Evolutionary conservation across 352 stramenopile genomes (phyloP).

Genomic region (Albugo laibachii): DNA sequence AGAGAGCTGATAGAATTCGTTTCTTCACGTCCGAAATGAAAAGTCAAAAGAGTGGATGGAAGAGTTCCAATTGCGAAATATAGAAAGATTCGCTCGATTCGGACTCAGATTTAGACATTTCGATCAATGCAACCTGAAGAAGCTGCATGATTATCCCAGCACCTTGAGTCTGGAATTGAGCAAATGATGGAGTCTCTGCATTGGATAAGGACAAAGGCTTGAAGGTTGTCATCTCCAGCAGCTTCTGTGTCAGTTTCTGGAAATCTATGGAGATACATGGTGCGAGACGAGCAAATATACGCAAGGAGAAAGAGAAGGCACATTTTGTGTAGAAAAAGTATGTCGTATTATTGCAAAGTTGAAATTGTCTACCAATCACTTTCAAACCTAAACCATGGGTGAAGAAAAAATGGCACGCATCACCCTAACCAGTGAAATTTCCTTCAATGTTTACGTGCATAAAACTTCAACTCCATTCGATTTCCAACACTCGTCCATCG

Average conservation of each 20-base stretch:
- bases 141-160: constrained; percentile 63
- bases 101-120: constrained; percentile 19
- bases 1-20: constrained; percentile 30
- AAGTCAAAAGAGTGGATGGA: constrained; percentile 28
- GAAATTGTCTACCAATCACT: too few relatives aligned
- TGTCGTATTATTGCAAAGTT: too few relatives aligned
- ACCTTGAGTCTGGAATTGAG: constrained; percentile 51
- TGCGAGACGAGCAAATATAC: constrained; percentile 62
- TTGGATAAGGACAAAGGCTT: constrained; percentile 17
- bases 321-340: too few relatives aligned
- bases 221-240: constrained; percentile 32
- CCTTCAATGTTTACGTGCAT: too few relatives aligned
- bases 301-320: constrained; percentile 47
- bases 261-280: constrained; percentile 50
- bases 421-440: too few relatives aligned
- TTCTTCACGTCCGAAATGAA: constrained; percentile 65
- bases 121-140: constrained; percentile 50
- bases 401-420: too few relatives aligned
- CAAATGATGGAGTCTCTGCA: too few relatives aligned
- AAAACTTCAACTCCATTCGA: too few relatives aligned
- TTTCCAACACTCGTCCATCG: too few relatives aligned
- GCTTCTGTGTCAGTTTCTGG: constrained; percentile 49
- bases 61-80: constrained; percentile 35
- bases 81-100: constrained; percentile 12
- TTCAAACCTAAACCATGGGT: too few relatives aligned